Base-by-base conservation (phyloP, 805 yeast species). In the Pichia pseudocactophila region DNA sequence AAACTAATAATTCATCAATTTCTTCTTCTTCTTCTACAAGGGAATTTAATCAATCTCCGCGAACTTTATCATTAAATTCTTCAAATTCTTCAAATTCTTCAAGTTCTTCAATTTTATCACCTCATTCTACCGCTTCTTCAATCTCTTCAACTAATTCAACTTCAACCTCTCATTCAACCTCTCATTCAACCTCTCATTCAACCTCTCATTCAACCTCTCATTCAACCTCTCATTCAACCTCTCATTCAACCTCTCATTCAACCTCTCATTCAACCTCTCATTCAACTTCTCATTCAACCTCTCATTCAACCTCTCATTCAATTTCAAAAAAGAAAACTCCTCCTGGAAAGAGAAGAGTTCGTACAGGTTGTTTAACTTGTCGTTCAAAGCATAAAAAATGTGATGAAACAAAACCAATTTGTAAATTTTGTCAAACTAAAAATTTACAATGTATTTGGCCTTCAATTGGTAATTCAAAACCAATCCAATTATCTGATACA, bases 301-400 rank as follows among this genome's bases (percentile, higher is more conserved):
- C 34, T 26, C 12, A 17, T 3, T 18, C 30, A 13, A 22, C 32
- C 10, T 17, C 30, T 20, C 26, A 38, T 7, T 35, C 36, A 20
- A 52, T 37, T 47, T 53, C 51, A 3, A 56, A 52, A 26, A 55
- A 52, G 39, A 53, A 50, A 40, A 57, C 64, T 6, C 63, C 64
- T 42, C 52, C 57, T 7, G 61, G 61, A 17, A 63, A 63, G 37
- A 58, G 64, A 48, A 53, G 69, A 35, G 71, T 61, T 4, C 50
- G 64, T 43, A 63, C 65, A 4, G 80, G 78, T 12, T 73, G 78
- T 53, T 56, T 70, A 37, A 73, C 77, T 7, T 73, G 78, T 50
- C 62, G 76, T 33, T 71, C 69, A 43, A 62, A 74, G 43, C 77
- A 73, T 50, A 69, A 71, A 62, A 73, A 73, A 50, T 73, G 80